Conservation (phyloP, 768 basidiomycete species). For the Leccinum olivaceopallidum region DNA sequence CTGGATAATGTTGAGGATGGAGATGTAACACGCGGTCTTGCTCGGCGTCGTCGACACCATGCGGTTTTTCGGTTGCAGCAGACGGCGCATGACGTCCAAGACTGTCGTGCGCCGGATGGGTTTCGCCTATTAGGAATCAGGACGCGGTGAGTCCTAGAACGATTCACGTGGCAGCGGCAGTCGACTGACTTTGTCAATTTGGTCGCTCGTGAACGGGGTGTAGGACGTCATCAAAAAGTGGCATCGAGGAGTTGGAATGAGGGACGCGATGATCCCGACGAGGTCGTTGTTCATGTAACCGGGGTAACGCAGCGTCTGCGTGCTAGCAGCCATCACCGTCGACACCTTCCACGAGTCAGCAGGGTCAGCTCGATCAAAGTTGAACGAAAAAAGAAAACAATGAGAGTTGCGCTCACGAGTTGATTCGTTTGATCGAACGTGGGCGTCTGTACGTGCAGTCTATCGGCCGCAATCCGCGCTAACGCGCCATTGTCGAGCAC, state of each 20-base stretch:
- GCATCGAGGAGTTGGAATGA: slow-evolving; percentile 96
- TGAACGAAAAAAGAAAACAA: neutral
- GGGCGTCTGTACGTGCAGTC: slow-evolving; percentile 83
- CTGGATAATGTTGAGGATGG: slow-evolving; percentile 97
- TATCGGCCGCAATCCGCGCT: slow-evolving; percentile 88
- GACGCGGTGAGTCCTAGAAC: neutral
- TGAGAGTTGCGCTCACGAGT: slow-evolving; percentile 49
- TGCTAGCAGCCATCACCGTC: slow-evolving; percentile 97
- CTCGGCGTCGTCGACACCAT: slow-evolving; percentile 95
- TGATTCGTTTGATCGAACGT: slow-evolving; percentile 93
- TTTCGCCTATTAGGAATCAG: slow-evolving; percentile 69
- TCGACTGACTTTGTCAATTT: slow-evolving; percentile 82
- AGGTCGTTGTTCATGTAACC: slow-evolving; percentile 99
- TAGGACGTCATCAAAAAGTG: slow-evolving; percentile 99
- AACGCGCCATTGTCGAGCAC: slow-evolving; percentile 97
- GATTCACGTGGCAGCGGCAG: neutral
- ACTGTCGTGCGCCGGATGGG: slow-evolving; percentile 96
- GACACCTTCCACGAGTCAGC: slow-evolving; percentile 60
- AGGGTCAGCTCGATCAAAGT: neutral
- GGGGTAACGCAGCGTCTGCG: slow-evolving; percentile 94
- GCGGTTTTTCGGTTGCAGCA: slow-evolving; percentile 97
- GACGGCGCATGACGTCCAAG: slow-evolving; percentile 96
- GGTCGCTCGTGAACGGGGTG: slow-evolving; percentile 96
- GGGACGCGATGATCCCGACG: slow-evolving; percentile 93
- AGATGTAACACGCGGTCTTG: slow-evolving; percentile 94